Conservation (phyloP, 768 basidiomycete species). For the Termitomyces sp. region DNA sequence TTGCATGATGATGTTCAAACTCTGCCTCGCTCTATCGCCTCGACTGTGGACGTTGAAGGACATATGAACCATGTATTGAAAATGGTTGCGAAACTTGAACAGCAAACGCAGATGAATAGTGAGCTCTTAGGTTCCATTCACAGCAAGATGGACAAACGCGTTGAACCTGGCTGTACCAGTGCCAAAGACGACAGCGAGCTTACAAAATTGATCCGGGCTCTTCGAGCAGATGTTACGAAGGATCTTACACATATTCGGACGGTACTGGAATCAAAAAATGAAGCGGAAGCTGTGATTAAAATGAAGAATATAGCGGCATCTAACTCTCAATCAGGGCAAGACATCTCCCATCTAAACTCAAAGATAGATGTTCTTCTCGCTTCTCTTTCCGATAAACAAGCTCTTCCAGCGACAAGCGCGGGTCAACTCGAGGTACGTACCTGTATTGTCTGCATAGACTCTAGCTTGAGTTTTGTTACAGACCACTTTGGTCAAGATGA, state of each 20-base stretch:
- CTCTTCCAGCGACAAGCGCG: background rate
- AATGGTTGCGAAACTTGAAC: conserved; percentile 11
- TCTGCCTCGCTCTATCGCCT: conserved; percentile 9
- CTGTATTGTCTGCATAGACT: background rate
- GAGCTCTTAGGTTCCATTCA: conserved; percentile 5
- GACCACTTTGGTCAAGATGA: conserved; percentile 33
- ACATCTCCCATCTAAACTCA: conserved; percentile 6
- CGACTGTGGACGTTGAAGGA: background rate
- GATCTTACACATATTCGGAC: conserved; percentile 4
- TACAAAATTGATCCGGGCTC: conserved; percentile 2
- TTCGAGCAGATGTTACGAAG: conserved; percentile 4
- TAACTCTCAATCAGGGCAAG: background rate
- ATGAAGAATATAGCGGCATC: conserved; percentile 10
- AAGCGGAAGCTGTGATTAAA: background rate
- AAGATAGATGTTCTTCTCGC: conserved; percentile 13
- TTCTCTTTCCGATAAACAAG: background rate
- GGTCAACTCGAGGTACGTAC: background rate
- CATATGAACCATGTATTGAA: conserved; percentile 1
- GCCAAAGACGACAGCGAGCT: background rate
- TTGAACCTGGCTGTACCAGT: background rate
- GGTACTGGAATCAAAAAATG: background rate
- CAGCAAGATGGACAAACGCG: background rate
- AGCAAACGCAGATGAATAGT: conserved; percentile 4
- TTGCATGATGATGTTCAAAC: conserved; percentile 11
- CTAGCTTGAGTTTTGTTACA: background rate